These are phyloP conservation scores for Geotrichum restrictum DNA, from an alignment of 1,139 yeast species.

Conservation along the genomic window DNA sequence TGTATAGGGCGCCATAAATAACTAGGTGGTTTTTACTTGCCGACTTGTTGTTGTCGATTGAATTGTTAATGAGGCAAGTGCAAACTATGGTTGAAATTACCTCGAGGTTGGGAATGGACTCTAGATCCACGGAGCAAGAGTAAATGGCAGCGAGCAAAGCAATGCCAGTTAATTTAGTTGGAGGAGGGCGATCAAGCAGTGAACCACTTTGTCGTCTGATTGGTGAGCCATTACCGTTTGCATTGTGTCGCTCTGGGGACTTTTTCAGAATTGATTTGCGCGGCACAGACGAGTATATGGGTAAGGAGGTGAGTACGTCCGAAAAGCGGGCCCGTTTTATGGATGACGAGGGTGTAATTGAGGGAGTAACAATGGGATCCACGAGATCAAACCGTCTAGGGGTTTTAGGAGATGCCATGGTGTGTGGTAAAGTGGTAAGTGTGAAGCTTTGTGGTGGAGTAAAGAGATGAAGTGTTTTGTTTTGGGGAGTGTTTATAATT, in stretches of 20 bases:
- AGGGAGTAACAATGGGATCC: conserved; percentile 1
- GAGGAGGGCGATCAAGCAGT: background rate
- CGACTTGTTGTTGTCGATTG: background rate
- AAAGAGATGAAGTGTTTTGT: background rate
- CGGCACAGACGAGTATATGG: conserved; percentile 2
- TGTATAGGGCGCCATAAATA: conserved; percentile 17
- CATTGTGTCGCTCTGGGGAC: background rate
- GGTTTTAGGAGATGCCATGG: conserved; percentile 1
- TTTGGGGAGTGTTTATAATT: too few species aligned
- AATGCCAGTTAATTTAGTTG: background rate
- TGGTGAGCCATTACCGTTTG: too few species aligned
- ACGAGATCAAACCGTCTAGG: conserved; percentile 1
- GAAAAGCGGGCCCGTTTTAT: conserved; percentile 13
- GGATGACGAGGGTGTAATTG: conserved; percentile 6
- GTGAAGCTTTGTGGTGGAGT: background rate
- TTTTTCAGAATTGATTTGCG: conserved; percentile 14
- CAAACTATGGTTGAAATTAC: background rate
- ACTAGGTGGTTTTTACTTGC: background rate
- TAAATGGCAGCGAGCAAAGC: conserved; percentile 9
- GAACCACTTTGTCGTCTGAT: background rate
- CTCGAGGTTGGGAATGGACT: conserved; percentile 1
- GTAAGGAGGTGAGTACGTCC: conserved; percentile 5
- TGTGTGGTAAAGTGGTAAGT: background rate
- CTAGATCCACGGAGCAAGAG: conserved; percentile 3
- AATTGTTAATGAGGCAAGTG: background rate